A percentile compares a stretch with the other conserved stretches of the same genome.
These are phyloP conservation scores for Fusarium chuoi DNA, from an alignment of 2,329 filamentous ascomycete species.

Conservation along the genomic window DNA sequence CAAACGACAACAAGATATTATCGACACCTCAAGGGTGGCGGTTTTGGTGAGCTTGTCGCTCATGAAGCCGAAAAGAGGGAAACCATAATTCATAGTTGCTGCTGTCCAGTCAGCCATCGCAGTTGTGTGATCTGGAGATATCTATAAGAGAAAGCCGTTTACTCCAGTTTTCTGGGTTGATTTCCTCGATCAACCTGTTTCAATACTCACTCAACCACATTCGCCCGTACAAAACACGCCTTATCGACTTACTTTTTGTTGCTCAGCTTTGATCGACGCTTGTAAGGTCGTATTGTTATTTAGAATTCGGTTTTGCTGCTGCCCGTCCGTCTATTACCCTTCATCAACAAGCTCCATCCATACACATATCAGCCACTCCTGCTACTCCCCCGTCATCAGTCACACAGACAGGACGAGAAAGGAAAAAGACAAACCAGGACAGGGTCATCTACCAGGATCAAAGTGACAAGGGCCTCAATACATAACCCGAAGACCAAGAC, in stretches of 20 bases:
- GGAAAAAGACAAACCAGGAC: conserved; percentile 32
- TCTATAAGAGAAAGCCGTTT: conserved; percentile 43
- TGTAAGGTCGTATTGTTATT: conserved; percentile 12
- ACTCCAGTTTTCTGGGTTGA: conserved; percentile 39
- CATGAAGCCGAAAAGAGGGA: conserved; percentile 33
- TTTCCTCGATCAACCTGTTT: conserved; percentile 15
- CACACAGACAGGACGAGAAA: conserved; percentile 30
- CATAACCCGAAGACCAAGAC: conserved; percentile 11
- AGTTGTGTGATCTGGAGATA: neutral
- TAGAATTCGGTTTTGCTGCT: conserved; percentile 4
- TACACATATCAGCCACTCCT: conserved; percentile 24
- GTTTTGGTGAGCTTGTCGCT: conserved; percentile 32
- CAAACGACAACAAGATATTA: conserved; percentile 15
- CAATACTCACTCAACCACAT: conserved; percentile 1
- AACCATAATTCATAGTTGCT: conserved; percentile 26
- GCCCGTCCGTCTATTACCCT: conserved; percentile 13
- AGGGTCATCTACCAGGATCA: conserved; percentile 12
- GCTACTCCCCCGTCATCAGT: conserved; percentile 29
- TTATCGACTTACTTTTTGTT: neutral
- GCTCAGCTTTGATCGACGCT: conserved; percentile 13
- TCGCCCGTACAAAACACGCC: neutral
- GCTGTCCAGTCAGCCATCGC: conserved; percentile 27
- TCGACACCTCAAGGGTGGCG: conserved; percentile 34
- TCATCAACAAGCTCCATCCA: conserved; percentile 20
- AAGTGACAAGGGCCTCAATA: conserved; percentile 19